phyloP scores from a whole-genome alignment of 306 rosid species.

The Pyrus betulifolia region DNA sequence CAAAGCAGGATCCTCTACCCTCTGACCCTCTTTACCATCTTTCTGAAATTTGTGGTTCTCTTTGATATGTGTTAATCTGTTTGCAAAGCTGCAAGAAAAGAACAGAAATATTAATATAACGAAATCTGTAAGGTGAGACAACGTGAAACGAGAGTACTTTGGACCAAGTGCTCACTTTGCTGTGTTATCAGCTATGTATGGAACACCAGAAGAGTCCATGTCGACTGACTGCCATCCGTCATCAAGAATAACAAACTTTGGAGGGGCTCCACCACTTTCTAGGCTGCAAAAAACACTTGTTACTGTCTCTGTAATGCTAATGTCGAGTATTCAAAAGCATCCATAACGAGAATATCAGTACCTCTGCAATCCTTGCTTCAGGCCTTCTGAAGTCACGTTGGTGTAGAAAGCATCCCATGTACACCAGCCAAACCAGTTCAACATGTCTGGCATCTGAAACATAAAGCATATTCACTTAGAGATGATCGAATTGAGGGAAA shows the following conservation, averaged over 20 bases:
- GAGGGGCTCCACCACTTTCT: slow-evolving; percentile 67
- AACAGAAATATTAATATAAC: neutral
- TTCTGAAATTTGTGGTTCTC: slow-evolving; percentile 88
- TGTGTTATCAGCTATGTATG: slow-evolving; percentile 40
- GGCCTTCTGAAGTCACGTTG: slow-evolving; percentile 63
- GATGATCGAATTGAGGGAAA: neutral
- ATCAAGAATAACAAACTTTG: slow-evolving; percentile 75
- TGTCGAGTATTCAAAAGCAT: neutral
- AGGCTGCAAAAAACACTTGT: slow-evolving; percentile 35
- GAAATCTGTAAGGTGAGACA: neutral
- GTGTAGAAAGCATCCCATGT: slow-evolving; percentile 99
- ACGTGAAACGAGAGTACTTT: neutral
- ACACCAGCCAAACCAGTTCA: slow-evolving; percentile 98
- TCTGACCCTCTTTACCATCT: slow-evolving; percentile 64
- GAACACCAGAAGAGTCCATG: slow-evolving; percentile 42
- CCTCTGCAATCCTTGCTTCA: slow-evolving; percentile 76
- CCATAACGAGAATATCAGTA: slow-evolving; percentile 9
- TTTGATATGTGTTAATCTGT: slow-evolving; percentile 61
- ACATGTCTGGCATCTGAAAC: slow-evolving; percentile 80
- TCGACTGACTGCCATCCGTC: slow-evolving; percentile 87
- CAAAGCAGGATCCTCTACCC: slow-evolving; percentile 54
- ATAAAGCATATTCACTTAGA: neutral
- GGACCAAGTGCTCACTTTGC: slow-evolving; percentile 52
- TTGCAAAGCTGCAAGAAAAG: slow-evolving; percentile 55
- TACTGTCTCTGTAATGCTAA: neutral